Evolutionary conservation across 495 filamentous ascomycete genomes (phyloP), one percentile per base, ranked within the genome.

Genomic region (Letharia columbiana): DNA sequence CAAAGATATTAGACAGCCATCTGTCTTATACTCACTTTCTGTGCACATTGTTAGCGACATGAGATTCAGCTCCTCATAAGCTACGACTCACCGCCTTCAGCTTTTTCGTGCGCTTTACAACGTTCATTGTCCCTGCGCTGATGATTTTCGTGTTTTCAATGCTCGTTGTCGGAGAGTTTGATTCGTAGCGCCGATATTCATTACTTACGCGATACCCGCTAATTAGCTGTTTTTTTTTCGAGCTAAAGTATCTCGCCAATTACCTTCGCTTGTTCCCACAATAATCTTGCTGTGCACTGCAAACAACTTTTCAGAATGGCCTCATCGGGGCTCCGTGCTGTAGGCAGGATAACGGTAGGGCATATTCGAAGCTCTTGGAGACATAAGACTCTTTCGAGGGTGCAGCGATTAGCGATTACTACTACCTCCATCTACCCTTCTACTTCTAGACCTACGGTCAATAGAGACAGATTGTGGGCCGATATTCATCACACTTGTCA

Each of bases 61-160:
- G 31, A 42, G 67, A 42, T 58, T 75, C 71, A 56, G 71, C 73
- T 72, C 77, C 79, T 75, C 76, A 75, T 68, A 71, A 76, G 72
- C 35, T 50, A 47, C 41, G n/a, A 84, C 88, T 79, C 82, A 95
- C 91, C 74, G 82, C 79, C 77, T 83, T 85, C 76, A 96, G 78
- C 78, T 86, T 88, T 73, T 86, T 81, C 85, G 91, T 89, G 62
- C 92, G 90, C 75, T 83, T 84, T 74, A 86, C 78, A 70, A 93
- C 75, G 74, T 86, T 87, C 70, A 93, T 89, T 91, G 94, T 96
- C 7, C 13, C 37, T 61, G 62, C 62, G 42, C n/a, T 40, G 39
- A 58, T 41, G 23, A 58, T 37, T 37, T 64, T 18, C 15, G 37
- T 1, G 44, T 11, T 33, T 54, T 57, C 49, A 12, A n/a, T 63